phyloP scores from a whole-genome alignment of 164 flowering plant genomes.

The Malania oleifera region DNA sequence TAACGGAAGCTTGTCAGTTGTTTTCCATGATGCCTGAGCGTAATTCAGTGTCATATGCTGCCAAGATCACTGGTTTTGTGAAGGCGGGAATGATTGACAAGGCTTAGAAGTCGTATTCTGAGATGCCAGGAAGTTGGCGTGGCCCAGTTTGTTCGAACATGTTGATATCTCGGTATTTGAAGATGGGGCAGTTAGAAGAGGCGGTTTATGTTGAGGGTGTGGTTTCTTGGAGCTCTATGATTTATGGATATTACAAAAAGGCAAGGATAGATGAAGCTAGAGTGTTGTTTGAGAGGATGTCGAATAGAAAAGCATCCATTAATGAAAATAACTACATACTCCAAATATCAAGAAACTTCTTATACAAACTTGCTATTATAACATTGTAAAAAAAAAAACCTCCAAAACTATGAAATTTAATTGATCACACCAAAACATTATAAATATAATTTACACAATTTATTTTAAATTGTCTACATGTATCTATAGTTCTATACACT shows the following conservation, averaged over 20 bases:
- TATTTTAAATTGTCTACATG: too few species aligned
- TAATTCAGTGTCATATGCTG: slow-evolving; percentile 30
- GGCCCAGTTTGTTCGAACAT: slow-evolving; percentile 36
- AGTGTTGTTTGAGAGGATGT: slow-evolving; percentile 31
- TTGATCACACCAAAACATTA: too few species aligned
- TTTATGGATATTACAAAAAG: slow-evolving; percentile 36
- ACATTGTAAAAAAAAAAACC: too few species aligned
- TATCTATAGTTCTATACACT: too few species aligned
- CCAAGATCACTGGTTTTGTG: slow-evolving; percentile 37
- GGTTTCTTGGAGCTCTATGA: slow-evolving; percentile 43
- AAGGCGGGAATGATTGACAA: slow-evolving; percentile 26
- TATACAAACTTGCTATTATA: too few species aligned
- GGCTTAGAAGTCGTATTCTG: slow-evolving; percentile 30
- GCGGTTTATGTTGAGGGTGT: slow-evolving; percentile 27
- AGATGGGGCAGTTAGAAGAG: slow-evolving; percentile 24
- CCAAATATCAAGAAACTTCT: too few species aligned
- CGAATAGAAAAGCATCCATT: too few species aligned
- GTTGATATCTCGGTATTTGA: slow-evolving; percentile 35
- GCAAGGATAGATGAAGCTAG: slow-evolving; percentile 33
- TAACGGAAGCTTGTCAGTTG: slow-evolving; percentile 28
- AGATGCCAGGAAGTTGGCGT: slow-evolving; percentile 19
- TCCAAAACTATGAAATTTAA: too few species aligned
- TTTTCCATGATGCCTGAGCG: slow-evolving; percentile 28
- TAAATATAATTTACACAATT: too few species aligned
- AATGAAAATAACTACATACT: too few species aligned